Evolutionary conservation across 805 yeast species (phyloP).

Genomic region (Brettanomyces sp.): DNA sequence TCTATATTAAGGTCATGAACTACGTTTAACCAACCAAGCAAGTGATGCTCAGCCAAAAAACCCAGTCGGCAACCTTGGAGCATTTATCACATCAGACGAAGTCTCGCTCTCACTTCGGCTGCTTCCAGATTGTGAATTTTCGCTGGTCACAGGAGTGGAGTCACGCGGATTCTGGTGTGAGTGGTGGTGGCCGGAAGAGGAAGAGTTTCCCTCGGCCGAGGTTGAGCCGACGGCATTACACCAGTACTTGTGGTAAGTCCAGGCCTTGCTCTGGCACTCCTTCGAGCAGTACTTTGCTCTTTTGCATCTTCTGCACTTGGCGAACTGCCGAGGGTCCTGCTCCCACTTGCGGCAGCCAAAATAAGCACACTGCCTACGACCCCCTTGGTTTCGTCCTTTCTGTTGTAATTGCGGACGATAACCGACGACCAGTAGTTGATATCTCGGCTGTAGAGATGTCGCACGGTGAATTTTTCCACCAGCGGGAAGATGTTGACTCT

Average conservation of each 20-base stretch:
- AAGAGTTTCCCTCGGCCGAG: conserved; percentile 5
- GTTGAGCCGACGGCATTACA: conserved; percentile 37
- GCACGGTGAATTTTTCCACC: conserved; percentile 82
- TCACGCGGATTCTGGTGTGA: neutral
- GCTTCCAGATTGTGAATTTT: no score
- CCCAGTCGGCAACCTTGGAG: neutral
- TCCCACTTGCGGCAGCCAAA: conserved; percentile 95
- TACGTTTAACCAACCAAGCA: neutral
- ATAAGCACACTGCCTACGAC: conserved; percentile 90
- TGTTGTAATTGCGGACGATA: conserved; percentile 92
- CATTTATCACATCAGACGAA: neutral
- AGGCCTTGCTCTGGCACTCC: conserved; percentile 83
- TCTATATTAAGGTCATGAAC: no score
- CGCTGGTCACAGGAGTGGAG: no score
- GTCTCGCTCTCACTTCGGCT: no score
- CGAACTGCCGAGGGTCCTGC: conserved; percentile 79
- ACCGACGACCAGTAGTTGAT: conserved; percentile 96
- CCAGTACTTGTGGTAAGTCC: conserved; percentile 94
- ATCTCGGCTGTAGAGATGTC: conserved; percentile 57
- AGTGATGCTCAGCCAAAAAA: neutral
- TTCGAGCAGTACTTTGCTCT: conserved; percentile 91
- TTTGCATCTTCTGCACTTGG: conserved; percentile 90
- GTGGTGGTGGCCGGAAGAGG: conserved; percentile 5
- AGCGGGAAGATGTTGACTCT: conserved; percentile 72
- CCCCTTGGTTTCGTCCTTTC: conserved; percentile 79